A percentile compares a stretch with the other conserved stretches of the same genome.
Conservation (phyloP, 1,139 yeast species). For the Yamadazyma taylorii region DNA sequence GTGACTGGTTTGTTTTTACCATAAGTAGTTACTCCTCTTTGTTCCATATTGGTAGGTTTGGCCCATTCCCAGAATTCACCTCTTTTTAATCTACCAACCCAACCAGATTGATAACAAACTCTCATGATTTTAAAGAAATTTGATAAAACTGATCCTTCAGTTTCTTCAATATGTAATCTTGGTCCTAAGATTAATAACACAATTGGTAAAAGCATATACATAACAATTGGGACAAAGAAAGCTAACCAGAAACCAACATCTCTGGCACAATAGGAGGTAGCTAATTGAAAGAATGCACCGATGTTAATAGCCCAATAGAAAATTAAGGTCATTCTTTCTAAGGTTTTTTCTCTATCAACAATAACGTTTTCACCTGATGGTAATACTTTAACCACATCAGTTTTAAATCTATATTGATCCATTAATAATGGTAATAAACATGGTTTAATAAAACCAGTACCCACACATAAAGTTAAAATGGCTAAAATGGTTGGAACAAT, state of each 20-base stretch:
- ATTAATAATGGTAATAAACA: slow-evolving; percentile 51
- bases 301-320: slow-evolving; percentile 81
- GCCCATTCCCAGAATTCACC: slow-evolving; percentile 56
- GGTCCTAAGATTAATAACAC: slow-evolving; percentile 41
- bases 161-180: slow-evolving; percentile 36
- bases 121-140: slow-evolving; percentile 41
- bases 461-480: slow-evolving; percentile 38
- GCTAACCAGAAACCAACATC: slow-evolving; percentile 79
- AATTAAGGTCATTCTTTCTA: slow-evolving; percentile 72
- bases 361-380: slow-evolving; percentile 67
- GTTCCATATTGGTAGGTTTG: slow-evolving; percentile 48
- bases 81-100: slow-evolving; percentile 33
- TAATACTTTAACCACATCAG: slow-evolving; percentile 57
- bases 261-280: slow-evolving; percentile 73
- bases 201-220: slow-evolving; percentile 50
- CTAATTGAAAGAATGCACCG: slow-evolving; percentile 77
- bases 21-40: slow-evolving; percentile 32
- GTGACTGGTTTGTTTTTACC: slow-evolving; percentile 32
- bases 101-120: slow-evolving; percentile 41
- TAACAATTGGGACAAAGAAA: slow-evolving; percentile 55
- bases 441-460: slow-evolving; percentile 54
- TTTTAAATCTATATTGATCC: slow-evolving; percentile 53
- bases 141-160: slow-evolving; percentile 50
- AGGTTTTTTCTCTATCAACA: slow-evolving; percentile 67
- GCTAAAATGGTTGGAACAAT: slow-evolving; percentile 36